phyloP scores from a whole-genome alignment of 306 rosid species.

The Quercus parvula region DNA sequence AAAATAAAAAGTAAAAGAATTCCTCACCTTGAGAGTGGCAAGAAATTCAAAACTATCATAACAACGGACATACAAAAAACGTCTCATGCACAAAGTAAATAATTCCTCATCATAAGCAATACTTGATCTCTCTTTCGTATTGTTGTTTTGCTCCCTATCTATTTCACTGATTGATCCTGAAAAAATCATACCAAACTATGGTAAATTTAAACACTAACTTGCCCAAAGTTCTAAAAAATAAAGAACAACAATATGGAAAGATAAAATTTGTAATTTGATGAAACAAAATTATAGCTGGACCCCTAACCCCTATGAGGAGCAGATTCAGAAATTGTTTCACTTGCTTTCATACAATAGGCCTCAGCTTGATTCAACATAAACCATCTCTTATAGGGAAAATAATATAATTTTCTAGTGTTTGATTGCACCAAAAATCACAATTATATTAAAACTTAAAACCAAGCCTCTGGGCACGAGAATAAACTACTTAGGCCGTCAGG shows the following conservation, averaged over 20 bases:
- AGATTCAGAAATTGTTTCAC: neutral
- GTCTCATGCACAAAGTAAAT: slow-evolving; percentile 57
- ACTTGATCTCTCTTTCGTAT: slow-evolving; percentile 19
- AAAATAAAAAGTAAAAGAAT: neutral
- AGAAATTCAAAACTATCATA: slow-evolving; percentile 72
- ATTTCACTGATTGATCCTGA: slow-evolving; percentile 15
- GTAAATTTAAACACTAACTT: neutral
- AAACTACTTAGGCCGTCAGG: no score
- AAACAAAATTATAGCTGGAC: neutral
- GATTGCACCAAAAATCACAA: no score
- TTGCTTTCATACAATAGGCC: neutral
- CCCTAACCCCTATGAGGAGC: neutral
- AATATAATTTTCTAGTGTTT: no score
- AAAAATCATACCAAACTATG: neutral
- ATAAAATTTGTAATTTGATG: neutral
- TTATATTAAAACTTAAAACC: no score
- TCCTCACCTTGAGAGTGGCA: slow-evolving; percentile 78
- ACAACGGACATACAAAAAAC: slow-evolving; percentile 73
- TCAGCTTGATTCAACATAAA: no score
- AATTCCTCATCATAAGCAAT: slow-evolving; percentile 32
- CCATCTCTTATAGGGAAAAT: no score
- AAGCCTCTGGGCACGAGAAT: no score
- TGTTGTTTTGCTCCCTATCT: slow-evolving; percentile 3
- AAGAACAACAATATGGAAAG: neutral
- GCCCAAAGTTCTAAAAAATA: neutral